Conservation (phyloP, 2,329 filamentous ascomycete species). For the Calonectria pauciramosa region DNA sequence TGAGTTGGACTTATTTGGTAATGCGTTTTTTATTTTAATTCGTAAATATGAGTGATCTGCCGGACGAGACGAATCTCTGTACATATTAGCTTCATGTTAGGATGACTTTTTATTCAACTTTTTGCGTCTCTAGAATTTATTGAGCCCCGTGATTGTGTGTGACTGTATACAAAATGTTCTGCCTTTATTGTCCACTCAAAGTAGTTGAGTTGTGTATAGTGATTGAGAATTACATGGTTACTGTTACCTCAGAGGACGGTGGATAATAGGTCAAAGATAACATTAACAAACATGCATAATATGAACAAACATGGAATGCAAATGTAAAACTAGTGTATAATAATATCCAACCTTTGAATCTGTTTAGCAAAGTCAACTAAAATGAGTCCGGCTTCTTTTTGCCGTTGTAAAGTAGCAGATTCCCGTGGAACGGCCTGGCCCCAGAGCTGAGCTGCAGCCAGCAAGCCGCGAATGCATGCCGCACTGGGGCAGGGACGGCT, state of each 20-base stretch:
- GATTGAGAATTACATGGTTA: too few species aligned
- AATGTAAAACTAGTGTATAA: too few species aligned
- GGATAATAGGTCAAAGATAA: too few species aligned
- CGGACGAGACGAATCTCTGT: neutral
- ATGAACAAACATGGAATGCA: neutral
- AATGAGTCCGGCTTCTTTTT: neutral
- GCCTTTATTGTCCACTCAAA: neutral
- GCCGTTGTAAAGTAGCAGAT: neutral
- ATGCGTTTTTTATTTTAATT: neutral
- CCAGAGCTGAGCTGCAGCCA: neutral
- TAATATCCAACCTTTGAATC: too few species aligned
- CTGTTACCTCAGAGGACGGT: too few species aligned
- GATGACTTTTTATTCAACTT: neutral
- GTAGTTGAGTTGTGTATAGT: neutral
- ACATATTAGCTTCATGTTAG: neutral
- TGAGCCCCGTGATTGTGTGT: too few species aligned
- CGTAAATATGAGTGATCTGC: neutral
- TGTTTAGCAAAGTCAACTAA: neutral
- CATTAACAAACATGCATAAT: too few species aligned
- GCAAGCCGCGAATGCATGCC: neutral
- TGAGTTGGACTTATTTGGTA: neutral
- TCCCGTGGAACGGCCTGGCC: neutral
- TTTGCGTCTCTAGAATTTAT: neutral
- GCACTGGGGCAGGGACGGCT: neutral
- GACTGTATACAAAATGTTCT: neutral